phyloP scores from a whole-genome alignment of 2,329 filamentous ascomycete species.

The Capronia epimyces region DNA sequence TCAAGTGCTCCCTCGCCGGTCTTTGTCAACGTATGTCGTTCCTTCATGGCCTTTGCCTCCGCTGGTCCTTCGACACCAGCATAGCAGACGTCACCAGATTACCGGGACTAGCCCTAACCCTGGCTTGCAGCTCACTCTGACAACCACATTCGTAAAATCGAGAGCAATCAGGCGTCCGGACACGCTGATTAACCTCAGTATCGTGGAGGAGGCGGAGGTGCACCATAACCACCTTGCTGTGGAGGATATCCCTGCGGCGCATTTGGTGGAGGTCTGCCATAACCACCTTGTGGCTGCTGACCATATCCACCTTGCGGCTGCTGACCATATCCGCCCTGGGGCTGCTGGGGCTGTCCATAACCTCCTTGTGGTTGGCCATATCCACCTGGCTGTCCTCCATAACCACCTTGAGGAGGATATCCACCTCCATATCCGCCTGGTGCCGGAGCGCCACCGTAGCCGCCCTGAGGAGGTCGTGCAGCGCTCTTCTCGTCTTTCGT shows the following conservation, averaged over 20 bases:
- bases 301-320: conserved; percentile 21
- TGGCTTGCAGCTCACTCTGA: neutral
- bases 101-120: too few relatives aligned
- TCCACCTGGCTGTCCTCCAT: conserved; percentile 13
- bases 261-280: conserved; percentile 23
- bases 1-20: too few relatives aligned
- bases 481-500: conserved; percentile 57
- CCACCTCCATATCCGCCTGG: conserved; percentile 29
- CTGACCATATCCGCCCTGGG: conserved; percentile 15
- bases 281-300: conserved; percentile 27
- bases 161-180: neutral
- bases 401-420: conserved; percentile 32
- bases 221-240: conserved; percentile 21
- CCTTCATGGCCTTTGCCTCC: too few relatives aligned
- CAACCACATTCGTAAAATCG: neutral
- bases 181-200: conserved; percentile 7
- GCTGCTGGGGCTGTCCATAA: conserved; percentile 34
- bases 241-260: conserved; percentile 27
- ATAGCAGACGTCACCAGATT: too few relatives aligned
- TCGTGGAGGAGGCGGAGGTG: conserved; percentile 18
- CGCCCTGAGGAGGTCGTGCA: conserved; percentile 27
- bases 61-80: too few relatives aligned
- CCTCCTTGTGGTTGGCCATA: conserved; percentile 28
- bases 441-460: conserved; percentile 22
- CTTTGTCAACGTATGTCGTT: too few relatives aligned